Percentiles rank a stretch among this genome's conserved stretches.
Evolutionary conservation across 2,329 filamentous ascomycete genomes (phyloP).

Genomic region (Ceratocystis alfenasii): DNA sequence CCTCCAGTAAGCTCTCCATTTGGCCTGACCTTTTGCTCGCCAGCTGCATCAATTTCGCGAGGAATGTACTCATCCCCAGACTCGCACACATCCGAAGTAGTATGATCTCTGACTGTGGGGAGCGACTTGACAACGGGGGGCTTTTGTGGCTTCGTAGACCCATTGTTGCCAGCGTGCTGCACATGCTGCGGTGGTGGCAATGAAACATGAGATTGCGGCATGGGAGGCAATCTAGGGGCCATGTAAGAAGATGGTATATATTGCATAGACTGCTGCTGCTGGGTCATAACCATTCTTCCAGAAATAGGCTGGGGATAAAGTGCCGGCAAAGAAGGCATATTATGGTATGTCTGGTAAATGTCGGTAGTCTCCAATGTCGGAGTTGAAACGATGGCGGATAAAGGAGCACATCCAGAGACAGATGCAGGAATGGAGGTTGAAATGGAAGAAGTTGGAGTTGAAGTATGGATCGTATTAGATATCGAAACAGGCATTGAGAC

Average conservation of each 20-base stretch:
- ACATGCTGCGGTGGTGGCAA: not conserved
- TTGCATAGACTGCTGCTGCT: constrained; percentile 35
- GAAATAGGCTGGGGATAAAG: constrained; percentile 27
- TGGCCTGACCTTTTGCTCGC: constrained; percentile 82
- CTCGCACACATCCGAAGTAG: constrained; percentile 81
- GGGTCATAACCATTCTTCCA: constrained; percentile 45
- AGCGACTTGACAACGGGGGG: constrained; percentile 60
- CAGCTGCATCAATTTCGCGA: constrained; percentile 81
- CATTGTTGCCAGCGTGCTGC: constrained; percentile 27
- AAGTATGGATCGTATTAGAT: not conserved
- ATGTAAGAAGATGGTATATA: constrained; percentile 29
- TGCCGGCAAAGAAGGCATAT: not conserved
- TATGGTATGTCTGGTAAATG: constrained; percentile 9
- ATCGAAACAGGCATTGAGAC: not conserved
- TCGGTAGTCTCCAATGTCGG: constrained; percentile 12
- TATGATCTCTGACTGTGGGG: constrained; percentile 91
- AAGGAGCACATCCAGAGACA: not conserved
- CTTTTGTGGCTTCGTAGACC: constrained; percentile 71
- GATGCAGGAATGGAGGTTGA: not conserved
- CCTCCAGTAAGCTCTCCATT: constrained; percentile 72
- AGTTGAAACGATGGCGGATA: constrained; percentile 11
- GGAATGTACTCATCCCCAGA: constrained; percentile 91
- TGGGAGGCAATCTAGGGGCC: constrained; percentile 28
- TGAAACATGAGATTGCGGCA: constrained; percentile 26
- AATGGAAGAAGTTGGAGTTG: not conserved